A percentile compares a stretch with the other conserved stretches of the same genome.
Conservation (phyloP, 257 asterid species). For the Anisodus acutangulus region DNA sequence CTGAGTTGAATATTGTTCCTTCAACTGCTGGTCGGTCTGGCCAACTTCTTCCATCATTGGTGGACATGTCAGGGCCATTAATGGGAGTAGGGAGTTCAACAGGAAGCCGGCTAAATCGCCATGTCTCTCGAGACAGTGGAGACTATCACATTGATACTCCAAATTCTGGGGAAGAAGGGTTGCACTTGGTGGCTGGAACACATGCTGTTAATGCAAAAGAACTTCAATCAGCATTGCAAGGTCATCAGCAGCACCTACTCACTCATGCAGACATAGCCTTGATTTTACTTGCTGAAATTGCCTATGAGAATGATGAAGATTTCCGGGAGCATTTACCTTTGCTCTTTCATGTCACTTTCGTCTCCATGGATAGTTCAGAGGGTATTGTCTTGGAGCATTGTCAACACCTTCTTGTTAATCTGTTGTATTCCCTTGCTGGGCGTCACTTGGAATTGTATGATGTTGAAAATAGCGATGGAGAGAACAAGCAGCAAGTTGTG, state of each 20-base stretch:
- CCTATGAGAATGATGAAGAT: slow-evolving; percentile 98
- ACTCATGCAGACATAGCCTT: slow-evolving; percentile 96
- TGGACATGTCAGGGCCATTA: slow-evolving; percentile 97
- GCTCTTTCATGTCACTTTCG: slow-evolving; percentile 97
- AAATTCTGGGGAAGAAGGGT: slow-evolving; percentile 89
- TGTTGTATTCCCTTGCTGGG: slow-evolving; percentile 95
- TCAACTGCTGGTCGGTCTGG: slow-evolving; percentile 92
- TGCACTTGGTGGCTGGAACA: slow-evolving; percentile 66
- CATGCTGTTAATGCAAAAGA: slow-evolving; percentile 92
- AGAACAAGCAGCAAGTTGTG: slow-evolving; percentile 96
- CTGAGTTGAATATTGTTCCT: slow-evolving; percentile 88
- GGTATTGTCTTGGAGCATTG: slow-evolving; percentile 98
- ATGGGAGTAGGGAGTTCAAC: slow-evolving; percentile 97
- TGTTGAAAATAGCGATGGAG: slow-evolving; percentile 96
- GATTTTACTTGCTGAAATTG: slow-evolving; percentile 95
- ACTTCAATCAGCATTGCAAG: slow-evolving; percentile 96
- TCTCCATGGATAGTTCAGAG: slow-evolving; percentile 99
- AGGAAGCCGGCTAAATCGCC: slow-evolving; percentile 97
- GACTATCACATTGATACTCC: slow-evolving; percentile 97
- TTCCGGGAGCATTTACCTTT: slow-evolving; percentile 96
- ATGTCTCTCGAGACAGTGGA: slow-evolving; percentile 96
- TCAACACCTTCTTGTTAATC: slow-evolving; percentile 94
- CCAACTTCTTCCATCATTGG: slow-evolving; percentile 91
- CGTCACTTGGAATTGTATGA: slow-evolving; percentile 96
- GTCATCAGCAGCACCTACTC: slow-evolving; percentile 95